phyloP scores from a whole-genome alignment of 2,329 filamentous ascomycete genomes.

The Emergomyces orientalis region DNA sequence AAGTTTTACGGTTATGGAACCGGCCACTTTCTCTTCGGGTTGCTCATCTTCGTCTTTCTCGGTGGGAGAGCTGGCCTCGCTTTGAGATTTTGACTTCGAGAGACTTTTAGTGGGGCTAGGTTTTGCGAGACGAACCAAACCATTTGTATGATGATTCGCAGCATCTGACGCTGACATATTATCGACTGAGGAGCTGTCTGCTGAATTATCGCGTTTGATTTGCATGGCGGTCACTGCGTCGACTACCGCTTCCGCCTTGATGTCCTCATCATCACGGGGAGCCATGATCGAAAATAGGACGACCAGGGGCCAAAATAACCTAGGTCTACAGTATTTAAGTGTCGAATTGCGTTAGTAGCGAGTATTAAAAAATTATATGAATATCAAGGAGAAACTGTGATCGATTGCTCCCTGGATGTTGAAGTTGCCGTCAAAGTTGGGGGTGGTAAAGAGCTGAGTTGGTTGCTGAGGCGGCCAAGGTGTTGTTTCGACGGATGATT shows the following conservation, averaged over 20 bases:
- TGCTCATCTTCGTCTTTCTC: constrained; percentile 31
- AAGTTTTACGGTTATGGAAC: constrained; percentile 53
- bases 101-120: constrained; percentile 15
- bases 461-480: constrained; percentile 2
- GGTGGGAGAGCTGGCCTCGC: constrained; percentile 19
- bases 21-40: constrained; percentile 48
- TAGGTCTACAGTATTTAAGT: neutral
- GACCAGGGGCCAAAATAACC: neutral
- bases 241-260: constrained; percentile 26
- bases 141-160: constrained; percentile 17
- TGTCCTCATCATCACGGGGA: constrained; percentile 34
- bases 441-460: constrained; percentile 1
- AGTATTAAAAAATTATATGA: neutral
- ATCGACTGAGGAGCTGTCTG: constrained; percentile 21
- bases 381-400: neutral
- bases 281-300: constrained; percentile 26
- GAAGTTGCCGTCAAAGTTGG: neutral
- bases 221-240: constrained; percentile 32
- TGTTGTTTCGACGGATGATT: neutral
- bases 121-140: constrained; percentile 12
- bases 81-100: constrained; percentile 18
- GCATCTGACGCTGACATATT: constrained; percentile 13
- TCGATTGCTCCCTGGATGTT: neutral
- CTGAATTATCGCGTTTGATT: constrained; percentile 22
- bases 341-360: neutral